phyloP scores from a whole-genome alignment of 1,284 basidiomycete genomes.

The Marasmius oreades region DNA sequence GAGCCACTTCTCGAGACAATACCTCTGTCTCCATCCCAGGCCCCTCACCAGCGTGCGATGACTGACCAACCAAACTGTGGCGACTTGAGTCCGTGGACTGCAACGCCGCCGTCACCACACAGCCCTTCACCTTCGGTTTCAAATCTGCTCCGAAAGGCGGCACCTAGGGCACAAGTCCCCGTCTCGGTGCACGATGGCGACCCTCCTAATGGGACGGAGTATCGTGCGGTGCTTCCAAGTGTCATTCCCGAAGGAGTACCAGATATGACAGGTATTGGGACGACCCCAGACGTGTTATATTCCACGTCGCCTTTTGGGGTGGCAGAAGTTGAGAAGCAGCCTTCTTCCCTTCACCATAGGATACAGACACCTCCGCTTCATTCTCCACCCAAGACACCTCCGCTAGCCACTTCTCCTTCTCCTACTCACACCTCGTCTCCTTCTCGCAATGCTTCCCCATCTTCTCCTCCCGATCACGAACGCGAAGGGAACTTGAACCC shows the following conservation, averaged over 20 bases:
- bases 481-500: background rate
- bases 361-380: slow-evolving; percentile 14
- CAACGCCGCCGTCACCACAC: slow-evolving; percentile 2
- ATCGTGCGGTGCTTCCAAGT: slow-evolving; percentile 47
- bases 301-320: slow-evolving; percentile 25
- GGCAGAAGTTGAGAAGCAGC: background rate
- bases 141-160: slow-evolving; percentile 47
- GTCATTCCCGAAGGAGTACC: slow-evolving; percentile 45
- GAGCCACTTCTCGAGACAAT: slow-evolving; percentile 24
- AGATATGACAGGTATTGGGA: slow-evolving; percentile 64
- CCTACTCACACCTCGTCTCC: background rate
- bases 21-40: slow-evolving; percentile 14
- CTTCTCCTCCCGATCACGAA: slow-evolving; percentile 15
- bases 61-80: slow-evolving; percentile 23
- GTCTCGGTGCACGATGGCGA: slow-evolving; percentile 48
- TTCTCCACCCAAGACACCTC: slow-evolving; percentile 3
- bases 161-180: slow-evolving; percentile 59
- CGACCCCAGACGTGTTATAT: slow-evolving; percentile 35
- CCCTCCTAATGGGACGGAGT: slow-evolving; percentile 25
- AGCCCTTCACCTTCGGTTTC: slow-evolving; percentile 10
- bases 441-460: slow-evolving; percentile 7
- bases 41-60: slow-evolving; percentile 22
- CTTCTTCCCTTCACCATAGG: background rate
- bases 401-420: background rate
- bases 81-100: background rate